A percentile compares a stretch with the other conserved stretches of the same genome.
These are phyloP conservation scores for Akebia trifoliata DNA, from an alignment of 164 flowering plant species.

Conservation along the genomic window DNA sequence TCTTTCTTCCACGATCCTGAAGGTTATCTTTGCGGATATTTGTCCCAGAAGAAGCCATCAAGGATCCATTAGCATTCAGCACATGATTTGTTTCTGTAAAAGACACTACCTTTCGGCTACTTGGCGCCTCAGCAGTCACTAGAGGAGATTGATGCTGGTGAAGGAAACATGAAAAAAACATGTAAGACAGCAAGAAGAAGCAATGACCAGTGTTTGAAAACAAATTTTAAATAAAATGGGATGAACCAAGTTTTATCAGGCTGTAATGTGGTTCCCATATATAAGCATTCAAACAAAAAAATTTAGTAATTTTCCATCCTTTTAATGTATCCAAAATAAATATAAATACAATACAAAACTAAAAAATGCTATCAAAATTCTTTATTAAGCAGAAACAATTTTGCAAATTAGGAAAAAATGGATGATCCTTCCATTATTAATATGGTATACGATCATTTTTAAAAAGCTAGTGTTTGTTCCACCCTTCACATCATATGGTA, in stretches of 20 bases:
- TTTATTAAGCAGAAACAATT: neutral
- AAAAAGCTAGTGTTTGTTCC: neutral
- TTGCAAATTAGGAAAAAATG: neutral
- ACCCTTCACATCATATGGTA: no score
- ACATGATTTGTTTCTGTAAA: constrained; percentile 1
- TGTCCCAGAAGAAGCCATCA: constrained; percentile 1
- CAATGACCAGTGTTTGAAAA: neutral
- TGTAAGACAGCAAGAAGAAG: neutral
- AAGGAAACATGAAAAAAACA: neutral
- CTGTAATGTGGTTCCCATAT: neutral
- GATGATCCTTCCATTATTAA: neutral
- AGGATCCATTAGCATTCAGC: constrained; percentile 5
- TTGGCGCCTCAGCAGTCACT: neutral
- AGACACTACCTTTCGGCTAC: neutral
- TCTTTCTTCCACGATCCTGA: constrained; percentile 3
- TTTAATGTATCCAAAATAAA: neutral
- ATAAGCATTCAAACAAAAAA: neutral
- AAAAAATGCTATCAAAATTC: neutral
- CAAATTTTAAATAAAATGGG: neutral
- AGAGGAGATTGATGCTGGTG: neutral
- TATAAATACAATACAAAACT: neutral
- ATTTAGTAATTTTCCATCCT: neutral
- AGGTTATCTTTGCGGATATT: neutral
- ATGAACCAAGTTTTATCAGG: no score
- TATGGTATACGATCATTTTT: neutral